phyloP scores from a whole-genome alignment of 768 basidiomycete species.

The Boletus rubropictus region DNA sequence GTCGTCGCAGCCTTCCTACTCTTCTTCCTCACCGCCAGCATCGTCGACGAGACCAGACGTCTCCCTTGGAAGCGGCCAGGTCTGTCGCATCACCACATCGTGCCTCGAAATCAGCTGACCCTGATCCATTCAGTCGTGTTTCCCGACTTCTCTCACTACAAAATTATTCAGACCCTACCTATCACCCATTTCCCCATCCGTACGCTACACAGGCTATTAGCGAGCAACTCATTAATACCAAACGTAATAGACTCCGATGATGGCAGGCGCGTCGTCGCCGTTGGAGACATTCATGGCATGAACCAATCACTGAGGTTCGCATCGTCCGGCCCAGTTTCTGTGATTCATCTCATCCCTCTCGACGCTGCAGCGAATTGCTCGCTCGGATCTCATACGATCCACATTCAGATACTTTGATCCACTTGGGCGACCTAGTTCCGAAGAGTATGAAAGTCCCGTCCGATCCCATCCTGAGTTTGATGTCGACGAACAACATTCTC shows the following conservation, averaged over 20 bases:
- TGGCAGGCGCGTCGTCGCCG: constrained; percentile 55
- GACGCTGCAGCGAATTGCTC: constrained; percentile 51
- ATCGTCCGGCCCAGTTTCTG: background rate
- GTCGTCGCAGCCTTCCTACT: constrained; percentile 39
- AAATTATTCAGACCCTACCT: constrained; percentile 37
- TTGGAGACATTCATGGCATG: constrained; percentile 92
- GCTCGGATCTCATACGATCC: constrained; percentile 54
- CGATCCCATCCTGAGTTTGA: constrained; percentile 54
- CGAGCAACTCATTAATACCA: background rate
- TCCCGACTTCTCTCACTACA: constrained; percentile 56
- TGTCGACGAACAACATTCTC: constrained; percentile 56
- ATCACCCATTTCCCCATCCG: constrained; percentile 50
- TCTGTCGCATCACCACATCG: background rate
- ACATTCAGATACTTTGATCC: constrained; percentile 62
- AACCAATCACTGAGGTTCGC: constrained; percentile 59
- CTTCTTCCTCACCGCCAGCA: constrained; percentile 36
- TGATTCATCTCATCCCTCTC: constrained; percentile 1
- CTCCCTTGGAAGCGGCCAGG: constrained; percentile 14
- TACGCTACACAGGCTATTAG: constrained; percentile 21
- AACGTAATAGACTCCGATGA: constrained; percentile 40
- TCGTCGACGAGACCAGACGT: constrained; percentile 14
- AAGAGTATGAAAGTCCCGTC: constrained; percentile 57
- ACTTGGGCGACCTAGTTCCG: constrained; percentile 77
- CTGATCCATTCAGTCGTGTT: constrained; percentile 7
- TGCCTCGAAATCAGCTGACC: background rate